Base-by-base conservation (phyloP, 2,329 filamentous ascomycete genomes). In the Fusarium xylarioides region DNA sequence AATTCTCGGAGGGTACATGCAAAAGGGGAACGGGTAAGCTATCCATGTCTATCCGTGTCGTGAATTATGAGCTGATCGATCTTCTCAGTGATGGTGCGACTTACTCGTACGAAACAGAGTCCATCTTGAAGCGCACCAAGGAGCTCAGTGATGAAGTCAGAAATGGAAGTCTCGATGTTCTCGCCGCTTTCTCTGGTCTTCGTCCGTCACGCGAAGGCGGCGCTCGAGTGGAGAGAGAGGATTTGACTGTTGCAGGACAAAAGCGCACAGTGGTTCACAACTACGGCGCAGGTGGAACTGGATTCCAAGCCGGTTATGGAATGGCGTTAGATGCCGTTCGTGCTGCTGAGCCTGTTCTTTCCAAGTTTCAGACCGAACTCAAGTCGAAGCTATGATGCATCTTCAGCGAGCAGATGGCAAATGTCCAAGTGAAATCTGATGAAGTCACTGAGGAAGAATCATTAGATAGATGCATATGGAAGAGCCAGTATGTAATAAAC, bases 321-420 rank as follows among this genome's bases (percentile, higher is more conserved):
- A 61, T 64, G 61, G 61, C 61, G 1, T 19, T 64, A 2, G 55
- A 64, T 64, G 55, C 61, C 8, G 55, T 64, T 53, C 50, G 14
- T 14, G 50, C 50, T 0, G 50, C 50, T 7, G 34, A 53, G 19
- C 23, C 50, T n/a, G 34, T 28, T 5, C 4, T 38, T 7, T 53
- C 34, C 1, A 37, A 37, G 49, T 1, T 53, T 2, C 49, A 37
- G 0, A 4, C 3, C 18, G 18, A 37, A 7, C 9, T 5, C 15
- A n/a, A 14, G 8, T 28, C 50, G 18, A 54, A n/a, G 19, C 23
- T 54, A 0, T 40, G 34, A 54, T 37, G 23, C 32, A 34, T 30
- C 8, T 19, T 14, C 16, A 3, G 15, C 15, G 4, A 50, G 28
- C 14, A 32, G 11, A 8, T 32, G 11, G 7, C 7, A 49, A 30